Percentiles rank a stretch among this genome's conserved stretches.
Conservation (phyloP, 176 grass and related monocot species). For the Eleusine indica region DNA sequence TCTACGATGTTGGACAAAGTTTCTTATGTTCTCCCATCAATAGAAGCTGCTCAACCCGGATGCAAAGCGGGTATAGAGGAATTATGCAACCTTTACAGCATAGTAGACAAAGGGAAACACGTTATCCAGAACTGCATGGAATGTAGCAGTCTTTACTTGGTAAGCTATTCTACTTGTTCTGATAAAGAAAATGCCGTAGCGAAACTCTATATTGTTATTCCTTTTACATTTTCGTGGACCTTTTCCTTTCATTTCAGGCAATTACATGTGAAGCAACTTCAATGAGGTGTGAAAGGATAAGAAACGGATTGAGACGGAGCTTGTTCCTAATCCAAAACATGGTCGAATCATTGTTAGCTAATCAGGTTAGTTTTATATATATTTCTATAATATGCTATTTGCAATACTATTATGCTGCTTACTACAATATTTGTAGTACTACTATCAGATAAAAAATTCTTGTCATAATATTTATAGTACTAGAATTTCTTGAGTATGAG, state of each 20-base stretch:
- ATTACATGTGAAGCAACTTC: constrained; percentile 69
- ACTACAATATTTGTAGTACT: no score
- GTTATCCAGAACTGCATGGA: constrained; percentile 74
- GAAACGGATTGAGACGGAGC: constrained; percentile 57
- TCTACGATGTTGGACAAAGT: constrained; percentile 74
- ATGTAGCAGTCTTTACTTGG: constrained; percentile 91
- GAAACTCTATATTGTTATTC: constrained; percentile 16
- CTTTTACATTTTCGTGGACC: constrained; percentile 16
- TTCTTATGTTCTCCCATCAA: constrained; percentile 72
- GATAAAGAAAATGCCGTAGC: not conserved
- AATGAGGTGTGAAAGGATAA: constrained; percentile 64
- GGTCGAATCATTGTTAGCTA: constrained; percentile 59
- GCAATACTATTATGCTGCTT: no score
- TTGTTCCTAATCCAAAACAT: constrained; percentile 81
- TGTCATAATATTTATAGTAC: not conserved
- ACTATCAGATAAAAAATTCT: not conserved
- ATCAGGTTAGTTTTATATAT: constrained; percentile 55
- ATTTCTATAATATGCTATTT: not conserved
- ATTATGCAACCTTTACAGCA: constrained; percentile 78
- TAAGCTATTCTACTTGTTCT: constrained; percentile 41
- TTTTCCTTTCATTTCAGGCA: constrained; percentile 54
- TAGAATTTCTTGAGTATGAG: not conserved
- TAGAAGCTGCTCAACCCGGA: constrained; percentile 86
- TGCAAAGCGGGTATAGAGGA: constrained; percentile 78
- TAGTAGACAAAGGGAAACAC: constrained; percentile 74